Percentiles rank a stretch among this genome's conserved stretches.
These are phyloP conservation scores for Boletus semigastroideus DNA, from an alignment of 1,284 basidiomycete genomes.

Conservation along the genomic window DNA sequence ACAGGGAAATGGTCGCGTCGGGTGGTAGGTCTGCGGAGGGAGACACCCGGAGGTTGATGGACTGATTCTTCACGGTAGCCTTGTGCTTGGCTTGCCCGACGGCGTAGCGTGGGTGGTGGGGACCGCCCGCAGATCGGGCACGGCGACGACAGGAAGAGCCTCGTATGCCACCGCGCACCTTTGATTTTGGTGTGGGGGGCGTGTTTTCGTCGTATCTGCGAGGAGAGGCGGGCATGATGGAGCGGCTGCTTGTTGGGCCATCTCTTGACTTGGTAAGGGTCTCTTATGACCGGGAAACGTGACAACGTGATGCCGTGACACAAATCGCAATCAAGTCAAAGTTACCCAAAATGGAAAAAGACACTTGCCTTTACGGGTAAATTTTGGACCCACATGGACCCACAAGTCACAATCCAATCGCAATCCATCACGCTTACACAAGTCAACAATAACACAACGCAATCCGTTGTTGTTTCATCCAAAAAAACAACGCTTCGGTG, in stretches of 20 bases:
- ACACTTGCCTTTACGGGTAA: conserved; percentile 22
- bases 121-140: conserved; percentile 20
- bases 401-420: conserved; percentile 14
- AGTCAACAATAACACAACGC: conserved; percentile 7
- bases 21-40: conserved; percentile 3
- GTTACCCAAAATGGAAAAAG: conserved; percentile 19
- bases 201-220: conserved; percentile 26
- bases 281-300: conserved; percentile 6
- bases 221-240: conserved; percentile 15
- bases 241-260: no score
- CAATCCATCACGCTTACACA: conserved; percentile 25
- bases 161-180: conserved; percentile 30
- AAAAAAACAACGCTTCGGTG: neutral
- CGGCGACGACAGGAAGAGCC: conserved; percentile 33
- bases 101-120: conserved; percentile 24
- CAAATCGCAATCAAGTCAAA: conserved; percentile 31
- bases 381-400: conserved; percentile 33
- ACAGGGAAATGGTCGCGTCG: conserved; percentile 11
- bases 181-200: conserved; percentile 22
- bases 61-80: neutral
- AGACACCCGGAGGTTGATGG: conserved; percentile 14
- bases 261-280: no score
- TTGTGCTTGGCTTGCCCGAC: conserved; percentile 29
- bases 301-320: conserved; percentile 31
- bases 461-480: neutral